A percentile compares a stretch with the other conserved stretches of the same genome.
These are phyloP conservation scores for Apiotrichum laibachii DNA, from an alignment of 1,284 basidiomycete genomes.

Conservation along the genomic window DNA sequence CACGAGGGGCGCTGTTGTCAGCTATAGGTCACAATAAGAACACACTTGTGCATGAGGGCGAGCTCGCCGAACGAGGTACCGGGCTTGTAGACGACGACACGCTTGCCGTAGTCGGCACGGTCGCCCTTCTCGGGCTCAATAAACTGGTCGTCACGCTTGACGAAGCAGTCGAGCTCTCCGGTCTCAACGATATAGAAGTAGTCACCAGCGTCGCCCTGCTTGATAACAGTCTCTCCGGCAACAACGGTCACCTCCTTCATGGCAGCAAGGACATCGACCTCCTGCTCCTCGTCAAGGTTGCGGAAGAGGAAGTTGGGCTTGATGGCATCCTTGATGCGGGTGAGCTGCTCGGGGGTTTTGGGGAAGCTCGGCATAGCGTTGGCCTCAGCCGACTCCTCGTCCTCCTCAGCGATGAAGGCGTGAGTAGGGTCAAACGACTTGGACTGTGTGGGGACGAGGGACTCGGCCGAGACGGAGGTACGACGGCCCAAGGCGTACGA, in stretches of 20 bases:
- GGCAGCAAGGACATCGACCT: conserved; percentile 84
- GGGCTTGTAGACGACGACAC: conserved; percentile 79
- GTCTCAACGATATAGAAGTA: conserved; percentile 97
- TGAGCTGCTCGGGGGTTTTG: conserved; percentile 81
- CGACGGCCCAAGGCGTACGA: conserved; percentile 79
- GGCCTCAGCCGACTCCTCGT: conserved; percentile 42
- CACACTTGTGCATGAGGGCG: conserved; percentile 88
- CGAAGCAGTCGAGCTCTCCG: conserved; percentile 83
- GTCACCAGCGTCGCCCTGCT: conserved; percentile 94
- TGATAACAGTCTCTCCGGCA: conserved; percentile 80
- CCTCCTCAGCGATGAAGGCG: conserved; percentile 42
- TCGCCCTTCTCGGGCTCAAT: conserved; percentile 59
- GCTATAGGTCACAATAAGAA: not conserved
- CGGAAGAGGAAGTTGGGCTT: conserved; percentile 90
- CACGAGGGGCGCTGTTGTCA: conserved; percentile 69
- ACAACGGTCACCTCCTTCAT: conserved; percentile 85
- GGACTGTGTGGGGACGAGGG: conserved; percentile 74
- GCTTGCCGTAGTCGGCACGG: conserved; percentile 60
- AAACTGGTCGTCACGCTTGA: conserved; percentile 56
- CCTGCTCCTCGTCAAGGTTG: conserved; percentile 94
- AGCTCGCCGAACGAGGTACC: conserved; percentile 93
- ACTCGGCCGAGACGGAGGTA: conserved; percentile 95
- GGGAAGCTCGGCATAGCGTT: conserved; percentile 63
- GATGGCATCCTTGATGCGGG: conserved; percentile 82
- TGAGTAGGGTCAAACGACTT: conserved; percentile 25